Base-by-base conservation (phyloP, 225 moss, liverwort and hornwort species). In the Pseudoscleropodium purum region DNA sequence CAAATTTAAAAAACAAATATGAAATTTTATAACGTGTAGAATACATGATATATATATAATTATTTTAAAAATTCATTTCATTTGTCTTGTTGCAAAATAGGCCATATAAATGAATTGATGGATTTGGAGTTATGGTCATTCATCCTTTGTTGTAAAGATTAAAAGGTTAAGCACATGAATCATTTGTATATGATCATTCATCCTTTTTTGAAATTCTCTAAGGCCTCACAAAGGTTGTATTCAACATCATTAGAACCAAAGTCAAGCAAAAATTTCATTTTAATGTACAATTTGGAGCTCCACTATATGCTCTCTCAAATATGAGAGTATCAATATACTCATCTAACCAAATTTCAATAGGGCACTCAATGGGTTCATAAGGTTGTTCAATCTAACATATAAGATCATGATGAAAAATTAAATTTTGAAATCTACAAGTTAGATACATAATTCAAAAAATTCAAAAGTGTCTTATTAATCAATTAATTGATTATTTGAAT, bases 111-210 rank as follows among this genome's bases (percentile, higher is more conserved):
- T 47, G 18, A 75, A 47, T 75, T 47, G 30, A 75, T 17, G 45
- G 45, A 74, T 74, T 29, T 29, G 17, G 29, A 27, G 29, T 74
- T 30, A 29, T 30, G 8, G 13, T 49, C 18, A 47, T 17, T 45
- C 2, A 17, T 6, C 1, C 3, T 45, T 30, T 1, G 1, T 6
- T 30, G 30, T 17, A 29, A 11, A 6, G 21, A 0, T 30, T 30
- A 39, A 47, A 47, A 30, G 3, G 1, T 18, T 47, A 10, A 47
- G 11, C 3, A 30, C 6, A 18, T 30, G 17, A 27, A 27, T 3
- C 37, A 39, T 39, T 70, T 41, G 6, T 15, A 70, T 14, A 41
- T n/a, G n/a, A n/a, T 70, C 39, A 39, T 70, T 25, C 7, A 39
- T 7, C 13, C 13, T 69, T n/a, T 69, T 39, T 21, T 39, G 37